phyloP scores from a whole-genome alignment of 352 stramenopile species.

The Pythium myriotylum region DNA sequence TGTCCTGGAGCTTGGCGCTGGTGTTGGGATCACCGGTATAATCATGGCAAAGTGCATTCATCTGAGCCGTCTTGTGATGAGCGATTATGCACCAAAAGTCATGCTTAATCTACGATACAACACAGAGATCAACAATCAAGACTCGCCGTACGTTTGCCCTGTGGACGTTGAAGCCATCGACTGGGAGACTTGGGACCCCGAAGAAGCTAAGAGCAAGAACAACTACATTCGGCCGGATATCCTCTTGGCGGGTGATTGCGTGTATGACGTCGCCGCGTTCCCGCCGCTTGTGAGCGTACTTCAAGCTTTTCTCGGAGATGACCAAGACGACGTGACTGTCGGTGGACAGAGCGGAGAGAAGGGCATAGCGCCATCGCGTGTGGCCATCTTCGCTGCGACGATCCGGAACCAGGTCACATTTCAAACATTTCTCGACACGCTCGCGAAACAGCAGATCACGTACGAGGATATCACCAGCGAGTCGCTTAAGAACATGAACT shows the following conservation, averaged over 20 bases:
- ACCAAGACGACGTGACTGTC: background rate
- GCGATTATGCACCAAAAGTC: conserved; percentile 80
- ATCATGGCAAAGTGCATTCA: conserved; percentile 47
- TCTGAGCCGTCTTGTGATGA: conserved; percentile 54
- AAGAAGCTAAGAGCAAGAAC: conserved; percentile 25
- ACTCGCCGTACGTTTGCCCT: conserved; percentile 39
- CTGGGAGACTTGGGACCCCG: conserved; percentile 69
- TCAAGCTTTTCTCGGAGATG: conserved; percentile 47
- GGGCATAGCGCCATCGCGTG: conserved; percentile 19
- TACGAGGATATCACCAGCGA: conserved; percentile 67
- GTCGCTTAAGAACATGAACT: conserved; percentile 44
- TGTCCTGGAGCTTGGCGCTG: conserved; percentile 74
- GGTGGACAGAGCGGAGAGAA: background rate
- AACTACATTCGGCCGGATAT: conserved; percentile 42
- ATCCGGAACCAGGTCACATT: conserved; percentile 81
- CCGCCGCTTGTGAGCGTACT: conserved; percentile 62
- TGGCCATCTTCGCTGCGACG: conserved; percentile 77
- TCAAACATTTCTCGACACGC: conserved; percentile 67
- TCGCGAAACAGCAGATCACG: conserved; percentile 50
- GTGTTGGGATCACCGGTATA: conserved; percentile 73
- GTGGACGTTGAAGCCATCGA: conserved; percentile 65
- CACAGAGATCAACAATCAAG: conserved; percentile 65
- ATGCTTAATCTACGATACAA: conserved; percentile 86
- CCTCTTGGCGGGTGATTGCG: conserved; percentile 75
- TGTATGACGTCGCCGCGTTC: conserved; percentile 71